Base-by-base conservation (phyloP, 805 yeast genomes). In the Candida arabinofermentans region DNA sequence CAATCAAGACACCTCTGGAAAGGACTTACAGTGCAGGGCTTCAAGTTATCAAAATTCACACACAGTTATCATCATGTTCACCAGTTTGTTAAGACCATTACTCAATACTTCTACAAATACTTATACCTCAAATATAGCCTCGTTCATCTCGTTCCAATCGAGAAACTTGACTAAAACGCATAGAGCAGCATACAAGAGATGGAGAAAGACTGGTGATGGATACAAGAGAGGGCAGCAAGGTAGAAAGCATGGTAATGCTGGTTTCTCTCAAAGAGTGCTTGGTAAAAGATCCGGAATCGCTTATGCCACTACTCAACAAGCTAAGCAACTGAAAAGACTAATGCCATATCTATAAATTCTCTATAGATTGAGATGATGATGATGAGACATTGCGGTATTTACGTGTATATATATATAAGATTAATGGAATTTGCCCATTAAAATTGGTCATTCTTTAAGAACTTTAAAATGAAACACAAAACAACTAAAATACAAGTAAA, bases 181-280 rank as follows among this genome's bases (percentile, higher is more conserved):
- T 59, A 81, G 87, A 58, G 87, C 95, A 21, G 83, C 95, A 5
- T 89, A 89, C 37, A 87, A 85, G 60, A 77, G 97, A 66, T 86
- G 93, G 81, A 76, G 83, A 60, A 81, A 79, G 55, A 83, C 85
- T 4, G 87, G 85, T 2, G 75, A 78, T n/a, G 82, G 70, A 17
- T 74, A 71, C 64, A 75, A 80, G 53, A 69, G 87, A 58, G 90
- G 74, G 48, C 78, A 80, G 53, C 84, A 95, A 17, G 95, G 96
- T 9, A 78, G 96, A 68, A 84, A 86, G 51, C 97, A 90, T 61
- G 96, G 97, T 38, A 90, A 90, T 57, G 86, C 89, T 2, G 90
- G 96, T 18, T 90, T 93, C 83, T 74, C 89, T 24, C 67, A 76
- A 31, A 72, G 81, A 39, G 70, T 75, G 21, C 65, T 84, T 55